phyloP scores from a whole-genome alignment of 2,329 filamentous ascomycete species.

The Torrubiella hemipterigena region DNA sequence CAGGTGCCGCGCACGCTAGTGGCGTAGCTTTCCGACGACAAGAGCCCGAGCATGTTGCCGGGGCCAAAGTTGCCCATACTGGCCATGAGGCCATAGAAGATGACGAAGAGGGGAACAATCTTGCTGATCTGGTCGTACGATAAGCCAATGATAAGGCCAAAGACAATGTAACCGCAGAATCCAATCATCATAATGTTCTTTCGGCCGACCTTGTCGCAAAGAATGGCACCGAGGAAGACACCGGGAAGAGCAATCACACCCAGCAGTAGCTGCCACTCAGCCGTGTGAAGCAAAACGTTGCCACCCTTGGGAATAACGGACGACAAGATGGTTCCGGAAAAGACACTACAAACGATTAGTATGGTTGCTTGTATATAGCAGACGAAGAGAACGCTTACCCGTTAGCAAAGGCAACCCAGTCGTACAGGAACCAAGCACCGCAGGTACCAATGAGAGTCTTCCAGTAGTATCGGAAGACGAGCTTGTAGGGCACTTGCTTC shows the following conservation, averaged over 20 bases:
- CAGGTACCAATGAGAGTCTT: slow-evolving; percentile 38
- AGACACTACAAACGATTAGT: no score
- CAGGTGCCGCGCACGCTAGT: slow-evolving; percentile 39
- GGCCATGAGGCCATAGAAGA: slow-evolving; percentile 40
- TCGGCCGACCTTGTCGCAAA: slow-evolving; percentile 34
- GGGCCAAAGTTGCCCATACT: slow-evolving; percentile 36
- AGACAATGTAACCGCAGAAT: slow-evolving; percentile 35
- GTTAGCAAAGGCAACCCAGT: slow-evolving; percentile 35
- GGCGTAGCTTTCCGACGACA: slow-evolving; percentile 37
- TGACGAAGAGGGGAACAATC: slow-evolving; percentile 36
- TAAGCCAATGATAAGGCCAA: slow-evolving; percentile 38
- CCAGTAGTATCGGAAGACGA: slow-evolving; percentile 43
- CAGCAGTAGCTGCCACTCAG: slow-evolving; percentile 35
- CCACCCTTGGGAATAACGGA: slow-evolving; percentile 20
- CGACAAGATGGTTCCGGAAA: slow-evolving; percentile 30
- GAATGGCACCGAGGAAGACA: slow-evolving; percentile 33
- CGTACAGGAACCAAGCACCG: slow-evolving; percentile 43
- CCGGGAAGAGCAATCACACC: slow-evolving; percentile 32
- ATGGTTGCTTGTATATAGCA: no score
- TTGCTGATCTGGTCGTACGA: slow-evolving; percentile 33
- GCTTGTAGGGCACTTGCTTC: slow-evolving; percentile 31
- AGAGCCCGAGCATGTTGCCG: slow-evolving; percentile 35
- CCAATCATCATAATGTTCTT: slow-evolving; percentile 38
- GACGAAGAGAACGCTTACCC: no score
- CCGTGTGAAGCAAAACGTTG: slow-evolving; percentile 26